Conservation (phyloP, 805 yeast genomes). For the Monosporozyma servazzii region DNA sequence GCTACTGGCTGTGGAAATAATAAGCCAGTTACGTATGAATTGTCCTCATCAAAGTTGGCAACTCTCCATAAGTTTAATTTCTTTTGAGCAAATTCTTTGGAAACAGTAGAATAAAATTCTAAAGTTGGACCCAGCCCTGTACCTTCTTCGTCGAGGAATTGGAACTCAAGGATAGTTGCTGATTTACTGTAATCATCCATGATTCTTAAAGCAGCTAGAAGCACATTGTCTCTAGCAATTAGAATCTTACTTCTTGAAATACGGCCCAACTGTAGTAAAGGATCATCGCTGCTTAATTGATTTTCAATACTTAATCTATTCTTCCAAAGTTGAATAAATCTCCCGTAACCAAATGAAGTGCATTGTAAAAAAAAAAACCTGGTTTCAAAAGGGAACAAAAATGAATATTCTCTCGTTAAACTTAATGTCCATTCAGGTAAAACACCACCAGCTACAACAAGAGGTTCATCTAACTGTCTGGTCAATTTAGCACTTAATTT, state of each 20-base stretch:
- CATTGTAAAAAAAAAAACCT: slow-evolving; percentile 71
- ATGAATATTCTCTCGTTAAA: slow-evolving; percentile 66
- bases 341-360: slow-evolving; percentile 84
- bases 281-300: slow-evolving; percentile 22
- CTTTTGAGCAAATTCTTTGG: slow-evolving; percentile 58
- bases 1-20: slow-evolving; percentile 66
- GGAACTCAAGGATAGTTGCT: slow-evolving; percentile 80
- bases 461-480: slow-evolving; percentile 81
- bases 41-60: slow-evolving; percentile 23
- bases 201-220: slow-evolving; percentile 73
- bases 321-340: slow-evolving; percentile 75
- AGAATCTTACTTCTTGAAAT: slow-evolving; percentile 73
- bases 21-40: slow-evolving; percentile 36
- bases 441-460: slow-evolving; percentile 77
- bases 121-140: slow-evolving; percentile 94
- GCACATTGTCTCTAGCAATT: slow-evolving; percentile 56
- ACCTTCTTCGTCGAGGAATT: slow-evolving; percentile 86
- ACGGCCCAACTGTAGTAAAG: slow-evolving; percentile 51
- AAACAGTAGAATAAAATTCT: slow-evolving; percentile 79
- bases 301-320: slow-evolving; percentile 34
- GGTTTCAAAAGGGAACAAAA: slow-evolving; percentile 75
- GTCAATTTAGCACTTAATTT: slow-evolving; percentile 79
- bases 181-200: slow-evolving; percentile 65
- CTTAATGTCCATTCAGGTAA: slow-evolving; percentile 78
- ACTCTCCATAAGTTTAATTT: slow-evolving; percentile 63